Percentiles rank a stretch among this genome's conserved stretches.
Evolutionary conservation across 129 eudicot species (phyloP).

Genomic region (Lactuca saligna): DNA sequence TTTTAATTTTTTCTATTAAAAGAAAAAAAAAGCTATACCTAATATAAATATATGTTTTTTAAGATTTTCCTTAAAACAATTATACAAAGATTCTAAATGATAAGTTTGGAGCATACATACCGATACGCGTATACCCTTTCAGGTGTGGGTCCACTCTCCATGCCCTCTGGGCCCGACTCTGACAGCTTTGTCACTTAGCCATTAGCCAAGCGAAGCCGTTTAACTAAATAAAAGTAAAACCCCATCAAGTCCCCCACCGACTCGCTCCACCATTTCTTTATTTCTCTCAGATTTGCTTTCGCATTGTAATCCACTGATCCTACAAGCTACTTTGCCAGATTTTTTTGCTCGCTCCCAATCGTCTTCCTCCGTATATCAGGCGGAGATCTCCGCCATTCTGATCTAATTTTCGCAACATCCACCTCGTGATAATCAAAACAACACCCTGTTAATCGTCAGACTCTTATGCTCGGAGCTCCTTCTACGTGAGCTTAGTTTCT

Average conservation of each 20-base stretch:
- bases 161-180: slow-evolving; percentile 18
- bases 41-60: too few species aligned
- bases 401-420: slow-evolving; percentile 9
- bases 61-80: background rate
- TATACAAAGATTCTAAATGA: background rate
- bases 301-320: slow-evolving; percentile 11
- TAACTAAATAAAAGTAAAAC: slow-evolving; percentile 5
- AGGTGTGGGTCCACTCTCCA: slow-evolving; percentile 5
- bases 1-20: too few species aligned
- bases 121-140: background rate
- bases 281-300: slow-evolving; percentile 19
- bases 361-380: background rate
- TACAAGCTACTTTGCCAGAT: slow-evolving; percentile 34
- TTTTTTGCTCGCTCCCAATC: slow-evolving; percentile 26
- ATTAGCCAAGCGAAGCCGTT: slow-evolving; percentile 10
- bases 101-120: background rate
- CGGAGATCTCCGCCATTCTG: slow-evolving; percentile 24
- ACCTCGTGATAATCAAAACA: background rate
- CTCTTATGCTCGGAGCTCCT: background rate
- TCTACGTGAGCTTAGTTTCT: slow-evolving; percentile 11
- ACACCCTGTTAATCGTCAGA: background rate
- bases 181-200: slow-evolving; percentile 21
- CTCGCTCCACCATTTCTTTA: slow-evolving; percentile 11
- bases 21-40: too few species aligned
- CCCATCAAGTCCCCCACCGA: slow-evolving; percentile 8